Base-by-base conservation (phyloP, 139 green algal genomes). In the Tetradesmus obliquus region DNA sequence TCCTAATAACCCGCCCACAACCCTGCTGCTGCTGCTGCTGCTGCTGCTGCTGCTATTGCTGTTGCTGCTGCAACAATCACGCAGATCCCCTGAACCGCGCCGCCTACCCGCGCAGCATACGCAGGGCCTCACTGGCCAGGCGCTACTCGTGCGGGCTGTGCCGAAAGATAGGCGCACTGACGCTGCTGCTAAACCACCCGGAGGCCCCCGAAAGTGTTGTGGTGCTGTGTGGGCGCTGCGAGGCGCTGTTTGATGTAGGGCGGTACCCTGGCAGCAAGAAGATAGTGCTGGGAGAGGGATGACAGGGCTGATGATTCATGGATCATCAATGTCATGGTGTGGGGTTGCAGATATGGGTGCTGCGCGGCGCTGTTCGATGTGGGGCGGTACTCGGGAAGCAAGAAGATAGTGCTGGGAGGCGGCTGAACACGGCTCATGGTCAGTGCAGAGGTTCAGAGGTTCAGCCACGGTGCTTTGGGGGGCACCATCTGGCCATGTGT, bases 111-210 rank as follows among this genome's bases (percentile, higher is more conserved):
- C 76, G 76, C n/a, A 82, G 22, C 3, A 9, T 82, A 1, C 6
- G 22, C 1, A 22, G 76, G 1, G n/a, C 76, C 5, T 17, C 76
- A 2, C n/a, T 82, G 15, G 20, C 76, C 7, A 51, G 22, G 6
- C 76, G 76, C 76, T 82, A 55, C 24, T 3, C 1, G 7, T 82
- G 76, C n/a, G 5, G 8, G 22, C 5, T 82, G 13, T 82, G 76
- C 76, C 55, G 54, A 1, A 51, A 19, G 20, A 51, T 24, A 15
- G 81, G 81, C 54, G 81, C 81, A 15, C 51, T 24, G 53, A 58
- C 53, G 81, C 53, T 86, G 81, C 81, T 86, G 81, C 53, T 86
- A 51, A 53, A 86, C 81, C 81, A 86, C 81, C 81, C 81, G 13
- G 32, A 86, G 32, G 81, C 81, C 3, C 81, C 81, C 0, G 81